Base-by-base conservation (phyloP, 768 basidiomycete species). In the Panaeolus cyanescens region DNA sequence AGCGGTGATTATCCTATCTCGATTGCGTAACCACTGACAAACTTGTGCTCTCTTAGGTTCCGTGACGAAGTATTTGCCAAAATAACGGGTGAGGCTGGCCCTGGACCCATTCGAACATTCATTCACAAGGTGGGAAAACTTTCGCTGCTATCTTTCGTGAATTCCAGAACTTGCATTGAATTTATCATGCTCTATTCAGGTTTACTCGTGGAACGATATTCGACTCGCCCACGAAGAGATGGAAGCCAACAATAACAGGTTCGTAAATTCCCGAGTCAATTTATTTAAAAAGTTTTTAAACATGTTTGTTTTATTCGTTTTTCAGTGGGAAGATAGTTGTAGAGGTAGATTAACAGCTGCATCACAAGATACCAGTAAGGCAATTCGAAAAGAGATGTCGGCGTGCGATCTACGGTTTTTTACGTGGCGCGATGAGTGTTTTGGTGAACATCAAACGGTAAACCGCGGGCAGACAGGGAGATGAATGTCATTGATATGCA, bases 171-270 rank as follows among this genome's bases (percentile, higher is more conserved):
- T 20, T 65, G 42, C 60, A 42, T n/a, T n/a, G n/a, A 37, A 56
- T 31, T 55, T 54, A 32, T 53, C 55, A 59, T 55, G 32, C 42
- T 10, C 39, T 42, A 12, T 32, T 32, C 62, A 93, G 91, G 86
- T 92, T 17, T 96, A 89, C 75, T 80, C 85, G 1, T 94, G 91
- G 92, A 81, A 82, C 12, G 80, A 92, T 55, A 92, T 96, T 55
- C 85, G 86, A 67, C 83, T 84, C 31, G 95, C 94, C 2, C 93
- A 94, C 64, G 79, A 81, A 62, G 92, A 92, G 74, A 95, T 98
- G 90, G 87, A 91, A 71, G 85, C 78, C 60, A 90, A 94, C 68
- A 74, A 73, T 36, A 84, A 80, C 62, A 80, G 75, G 82, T 78
- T 33, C 50, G 58, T 45, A 10, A 32, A 33, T 32, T 36, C 30